phyloP scores from a whole-genome alignment of 257 asterid genomes.

The Ocimum tenuiflorum region DNA sequence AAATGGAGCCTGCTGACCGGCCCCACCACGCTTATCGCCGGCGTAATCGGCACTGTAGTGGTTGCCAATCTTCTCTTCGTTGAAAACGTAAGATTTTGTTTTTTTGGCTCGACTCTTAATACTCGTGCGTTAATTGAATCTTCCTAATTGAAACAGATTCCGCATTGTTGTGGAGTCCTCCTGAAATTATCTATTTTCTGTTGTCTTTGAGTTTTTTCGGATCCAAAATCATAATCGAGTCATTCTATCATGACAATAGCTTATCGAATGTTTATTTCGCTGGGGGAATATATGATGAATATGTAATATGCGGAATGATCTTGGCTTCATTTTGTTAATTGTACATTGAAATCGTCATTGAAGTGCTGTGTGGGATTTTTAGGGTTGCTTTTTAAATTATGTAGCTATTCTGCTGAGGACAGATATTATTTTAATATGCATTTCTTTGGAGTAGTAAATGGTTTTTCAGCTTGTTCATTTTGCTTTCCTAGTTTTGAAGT shows the following conservation, averaged over 20 bases:
- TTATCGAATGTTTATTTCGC: no score
- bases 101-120: not conserved
- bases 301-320: no score
- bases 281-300: no score
- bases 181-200: not conserved
- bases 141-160: no score
- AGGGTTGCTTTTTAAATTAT: no score
- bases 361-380: no score
- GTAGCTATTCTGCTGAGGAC: no score
- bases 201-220: not conserved
- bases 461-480: not conserved
- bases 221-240: not conserved
- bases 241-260: not conserved
- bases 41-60: constrained; percentile 54
- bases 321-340: no score
- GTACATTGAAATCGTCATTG: no score
- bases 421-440: not conserved
- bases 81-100: constrained; percentile 36
- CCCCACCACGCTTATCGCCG: constrained; percentile 47
- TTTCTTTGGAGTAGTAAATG: not conserved
- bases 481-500: no score
- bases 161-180: no score
- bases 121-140: not conserved
- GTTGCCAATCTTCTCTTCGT: constrained; percentile 55
- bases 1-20: constrained; percentile 81